These are phyloP conservation scores for Penicillium sp. DNA, from an alignment of 2,329 filamentous ascomycete species.

Conservation along the genomic window DNA sequence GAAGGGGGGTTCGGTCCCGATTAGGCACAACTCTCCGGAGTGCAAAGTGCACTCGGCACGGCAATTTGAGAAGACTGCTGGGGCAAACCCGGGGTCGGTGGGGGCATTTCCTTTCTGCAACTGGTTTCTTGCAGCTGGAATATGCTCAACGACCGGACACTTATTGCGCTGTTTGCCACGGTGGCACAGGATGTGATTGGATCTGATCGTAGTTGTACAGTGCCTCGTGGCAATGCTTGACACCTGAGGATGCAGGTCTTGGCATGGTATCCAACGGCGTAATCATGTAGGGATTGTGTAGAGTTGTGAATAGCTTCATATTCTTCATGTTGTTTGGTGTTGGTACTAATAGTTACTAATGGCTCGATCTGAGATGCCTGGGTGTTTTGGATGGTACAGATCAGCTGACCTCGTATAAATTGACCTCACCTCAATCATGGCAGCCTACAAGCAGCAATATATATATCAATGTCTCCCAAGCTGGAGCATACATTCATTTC, in stretches of 20 bases:
- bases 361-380: background rate
- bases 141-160: background rate
- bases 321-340: background rate
- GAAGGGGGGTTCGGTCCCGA: constrained; percentile 15
- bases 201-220: background rate
- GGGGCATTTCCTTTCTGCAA: background rate
- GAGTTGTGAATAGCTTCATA: too few species aligned
- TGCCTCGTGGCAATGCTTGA: background rate
- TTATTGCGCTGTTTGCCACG: background rate
- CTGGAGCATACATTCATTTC: too few species aligned
- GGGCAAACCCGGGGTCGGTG: constrained; percentile 8
- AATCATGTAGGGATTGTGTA: too few species aligned
- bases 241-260: background rate
- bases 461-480: too few species aligned
- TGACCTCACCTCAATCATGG: too few species aligned
- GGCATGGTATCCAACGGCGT: too few species aligned
- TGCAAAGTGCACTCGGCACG: constrained; percentile 19
- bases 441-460: too few species aligned
- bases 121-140: background rate
- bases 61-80: background rate
- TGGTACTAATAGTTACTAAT: background rate
- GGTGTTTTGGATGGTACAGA: background rate
- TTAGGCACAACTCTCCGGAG: constrained; percentile 7
- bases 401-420: constrained; percentile 13
- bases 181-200: background rate